Evolutionary conservation across 2,329 filamentous ascomycete species (phyloP).

Genomic region (Fusarium albosuccineum): DNA sequence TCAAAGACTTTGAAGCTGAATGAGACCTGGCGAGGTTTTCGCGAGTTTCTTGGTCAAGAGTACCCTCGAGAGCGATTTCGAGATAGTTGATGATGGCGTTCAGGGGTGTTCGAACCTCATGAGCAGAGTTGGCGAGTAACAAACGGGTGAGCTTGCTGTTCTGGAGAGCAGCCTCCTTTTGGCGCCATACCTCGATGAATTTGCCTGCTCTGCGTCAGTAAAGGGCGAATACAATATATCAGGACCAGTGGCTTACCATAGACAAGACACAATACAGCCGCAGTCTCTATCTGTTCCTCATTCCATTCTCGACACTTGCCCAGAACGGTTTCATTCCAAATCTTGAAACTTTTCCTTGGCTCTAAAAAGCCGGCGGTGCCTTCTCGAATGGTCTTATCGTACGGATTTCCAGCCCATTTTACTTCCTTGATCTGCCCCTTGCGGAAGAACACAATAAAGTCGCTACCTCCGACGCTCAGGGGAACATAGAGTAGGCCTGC

Average conservation of each 20-base stretch:
- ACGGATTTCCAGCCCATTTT: constrained; percentile 89
- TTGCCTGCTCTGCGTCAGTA: constrained; percentile 57
- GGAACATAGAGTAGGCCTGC: constrained; percentile 87
- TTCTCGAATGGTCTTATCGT: constrained; percentile 80
- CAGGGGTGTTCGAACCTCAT: constrained; percentile 89
- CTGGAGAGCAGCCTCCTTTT: constrained; percentile 87
- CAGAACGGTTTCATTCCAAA: constrained; percentile 83
- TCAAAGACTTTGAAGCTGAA: constrained; percentile 90
- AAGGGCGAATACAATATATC: neutral
- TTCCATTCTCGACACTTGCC: constrained; percentile 90
- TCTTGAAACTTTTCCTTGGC: constrained; percentile 82
- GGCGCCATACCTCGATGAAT: constrained; percentile 93
- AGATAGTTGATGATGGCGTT: constrained; percentile 97
- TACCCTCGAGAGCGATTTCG: constrained; percentile 88
- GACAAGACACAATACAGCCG: constrained; percentile 86
- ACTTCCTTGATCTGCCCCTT: constrained; percentile 80
- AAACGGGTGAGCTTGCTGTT: constrained; percentile 84
- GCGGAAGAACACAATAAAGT: constrained; percentile 95
- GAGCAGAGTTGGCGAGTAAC: constrained; percentile 87
- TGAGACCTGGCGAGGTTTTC: constrained; percentile 88
- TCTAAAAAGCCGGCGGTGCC: constrained; percentile 82
- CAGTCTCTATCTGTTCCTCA: constrained; percentile 89
- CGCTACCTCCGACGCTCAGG: constrained; percentile 78
- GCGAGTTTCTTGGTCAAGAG: constrained; percentile 82
- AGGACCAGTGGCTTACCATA: constrained; percentile 71